Conservation (phyloP, 257 asterid genomes). For the Fraxinus anomala region DNA sequence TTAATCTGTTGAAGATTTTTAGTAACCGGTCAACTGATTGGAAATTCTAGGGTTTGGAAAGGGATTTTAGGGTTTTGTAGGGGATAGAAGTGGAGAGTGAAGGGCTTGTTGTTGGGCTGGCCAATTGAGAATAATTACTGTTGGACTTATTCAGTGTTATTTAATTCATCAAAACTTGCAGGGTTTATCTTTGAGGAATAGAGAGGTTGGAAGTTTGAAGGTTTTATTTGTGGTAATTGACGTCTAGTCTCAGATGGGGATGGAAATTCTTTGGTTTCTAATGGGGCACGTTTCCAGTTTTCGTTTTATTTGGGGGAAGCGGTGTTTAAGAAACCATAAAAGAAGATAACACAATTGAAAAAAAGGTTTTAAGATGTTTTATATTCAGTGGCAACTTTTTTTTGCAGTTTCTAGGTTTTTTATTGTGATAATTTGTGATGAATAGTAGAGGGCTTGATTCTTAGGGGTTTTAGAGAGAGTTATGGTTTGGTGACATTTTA, state of each 20-base stretch:
- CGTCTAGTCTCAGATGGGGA: background rate
- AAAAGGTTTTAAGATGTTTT: background rate
- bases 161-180: background rate
- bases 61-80: background rate
- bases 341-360: background rate
- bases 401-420: background rate
- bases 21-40: conserved; percentile 3
- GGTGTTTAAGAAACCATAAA: background rate
- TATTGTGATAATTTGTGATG: background rate
- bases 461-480: background rate
- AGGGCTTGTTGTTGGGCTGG: background rate
- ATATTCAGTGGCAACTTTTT: background rate
- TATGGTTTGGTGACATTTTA: background rate
- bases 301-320: background rate
- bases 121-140: background rate
- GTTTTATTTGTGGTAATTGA: background rate
- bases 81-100: background rate
- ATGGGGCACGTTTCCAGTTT: background rate
- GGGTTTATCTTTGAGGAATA: background rate
- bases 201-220: background rate
- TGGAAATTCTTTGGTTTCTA: background rate
- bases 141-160: background rate
- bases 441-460: background rate
- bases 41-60: conserved; percentile 28
- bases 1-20: background rate